Evolutionary conservation across 2,329 filamentous ascomycete species (phyloP).

Genomic region (Cladosporium colombiae): DNA sequence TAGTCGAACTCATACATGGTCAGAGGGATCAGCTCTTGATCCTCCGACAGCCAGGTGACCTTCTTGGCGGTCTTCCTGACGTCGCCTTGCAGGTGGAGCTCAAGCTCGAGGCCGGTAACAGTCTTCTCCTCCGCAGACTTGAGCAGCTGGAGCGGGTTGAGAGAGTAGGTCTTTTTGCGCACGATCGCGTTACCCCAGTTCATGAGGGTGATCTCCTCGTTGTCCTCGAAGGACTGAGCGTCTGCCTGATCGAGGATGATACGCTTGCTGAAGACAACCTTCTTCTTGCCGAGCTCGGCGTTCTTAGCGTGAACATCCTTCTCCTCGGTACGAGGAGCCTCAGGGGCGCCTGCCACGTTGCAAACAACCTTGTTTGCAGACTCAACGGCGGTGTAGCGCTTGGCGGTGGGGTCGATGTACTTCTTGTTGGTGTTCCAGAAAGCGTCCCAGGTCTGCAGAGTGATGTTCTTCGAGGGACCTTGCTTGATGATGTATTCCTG

Average conservation of each 20-base stretch:
- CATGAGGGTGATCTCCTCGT: constrained; percentile 95
- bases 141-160: constrained; percentile 50
- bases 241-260: constrained; percentile 86
- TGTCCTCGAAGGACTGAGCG: constrained; percentile 74
- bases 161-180: constrained; percentile 60
- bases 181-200: constrained; percentile 92
- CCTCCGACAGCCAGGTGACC: constrained; percentile 84
- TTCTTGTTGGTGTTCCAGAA: constrained; percentile 58
- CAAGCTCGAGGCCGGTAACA: constrained; percentile 72
- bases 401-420: constrained; percentile 52
- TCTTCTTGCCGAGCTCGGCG: constrained; percentile 78
- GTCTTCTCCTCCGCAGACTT: constrained; percentile 54
- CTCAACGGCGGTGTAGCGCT: constrained; percentile 59
- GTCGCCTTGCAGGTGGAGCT: constrained; percentile 89
- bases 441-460: constrained; percentile 78
- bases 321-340: constrained; percentile 62
- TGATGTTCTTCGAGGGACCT: constrained; percentile 80
- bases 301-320: constrained; percentile 92
- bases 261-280: constrained; percentile 73
- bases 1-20: constrained; percentile 95
- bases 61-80: constrained; percentile 97
- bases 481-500: constrained; percentile 84
- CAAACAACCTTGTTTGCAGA: constrained; percentile 65
- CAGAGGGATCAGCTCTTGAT: constrained; percentile 76
- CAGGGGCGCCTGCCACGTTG: constrained; percentile 34